Percentiles rank a stretch among this genome's conserved stretches.
Evolutionary conservation across 768 basidiomycete genomes (phyloP).

Genomic region (Leccinum ochraceum): DNA sequence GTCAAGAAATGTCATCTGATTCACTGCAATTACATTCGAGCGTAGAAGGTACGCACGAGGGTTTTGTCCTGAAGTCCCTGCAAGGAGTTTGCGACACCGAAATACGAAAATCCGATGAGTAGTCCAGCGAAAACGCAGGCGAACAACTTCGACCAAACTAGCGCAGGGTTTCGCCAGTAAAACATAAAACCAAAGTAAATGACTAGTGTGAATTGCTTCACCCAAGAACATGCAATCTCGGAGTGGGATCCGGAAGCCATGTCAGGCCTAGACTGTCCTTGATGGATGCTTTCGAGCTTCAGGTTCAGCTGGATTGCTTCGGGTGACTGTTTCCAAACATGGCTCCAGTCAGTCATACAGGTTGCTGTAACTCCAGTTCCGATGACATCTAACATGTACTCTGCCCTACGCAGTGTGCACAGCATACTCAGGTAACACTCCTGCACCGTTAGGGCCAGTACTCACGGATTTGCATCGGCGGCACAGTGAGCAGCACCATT

Average conservation of each 20-base stretch:
- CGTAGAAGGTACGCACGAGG: slow-evolving; percentile 33
- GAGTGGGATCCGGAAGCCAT: slow-evolving; percentile 23
- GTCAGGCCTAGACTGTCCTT: slow-evolving; percentile 33
- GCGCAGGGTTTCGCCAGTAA: slow-evolving; percentile 44
- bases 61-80: slow-evolving; percentile 46
- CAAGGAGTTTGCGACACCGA: slow-evolving; percentile 35
- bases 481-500: slow-evolving; percentile 23
- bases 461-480: slow-evolving; percentile 27
- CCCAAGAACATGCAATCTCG: slow-evolving; percentile 42
- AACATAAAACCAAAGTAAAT: slow-evolving; percentile 32
- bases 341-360: slow-evolving; percentile 48
- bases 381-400: slow-evolving; percentile 53
- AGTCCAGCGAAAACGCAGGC: slow-evolving; percentile 36
- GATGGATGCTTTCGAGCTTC: slow-evolving; percentile 47
- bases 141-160: slow-evolving; percentile 41
- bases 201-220: slow-evolving; percentile 36
- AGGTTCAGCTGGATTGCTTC: slow-evolving; percentile 39
- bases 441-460: not conserved
- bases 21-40: not conserved
- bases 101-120: slow-evolving; percentile 47
- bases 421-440: not conserved
- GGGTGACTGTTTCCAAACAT: slow-evolving; percentile 46
- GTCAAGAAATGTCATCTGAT: not conserved
- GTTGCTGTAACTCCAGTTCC: slow-evolving; percentile 56
- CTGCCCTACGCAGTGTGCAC: slow-evolving; percentile 34